phyloP scores from a whole-genome alignment of 1,284 basidiomycete genomes.

The Tilletia horrida region DNA sequence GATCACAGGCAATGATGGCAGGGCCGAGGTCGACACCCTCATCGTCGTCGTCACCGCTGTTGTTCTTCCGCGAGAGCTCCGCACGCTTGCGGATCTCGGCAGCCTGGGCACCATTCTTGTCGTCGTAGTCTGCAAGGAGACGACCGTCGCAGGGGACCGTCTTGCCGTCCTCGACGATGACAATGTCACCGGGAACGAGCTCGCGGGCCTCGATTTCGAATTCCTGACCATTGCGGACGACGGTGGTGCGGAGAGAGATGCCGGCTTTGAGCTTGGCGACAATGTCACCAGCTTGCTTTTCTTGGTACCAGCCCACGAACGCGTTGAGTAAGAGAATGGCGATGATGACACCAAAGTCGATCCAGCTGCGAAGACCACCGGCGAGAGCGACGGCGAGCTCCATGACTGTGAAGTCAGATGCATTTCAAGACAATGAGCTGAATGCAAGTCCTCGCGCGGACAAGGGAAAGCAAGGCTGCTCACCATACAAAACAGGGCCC shows the following conservation, averaged over 20 bases:
- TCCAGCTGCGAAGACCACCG: constrained; percentile 94
- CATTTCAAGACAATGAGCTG: not conserved
- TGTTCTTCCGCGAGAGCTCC: constrained; percentile 44
- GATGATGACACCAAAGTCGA: constrained; percentile 95
- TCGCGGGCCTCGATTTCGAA: constrained; percentile 79
- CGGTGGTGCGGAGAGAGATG: constrained; percentile 91
- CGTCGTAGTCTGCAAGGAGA: constrained; percentile 70
- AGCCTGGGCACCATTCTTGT: constrained; percentile 77
- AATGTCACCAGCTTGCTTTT: constrained; percentile 92
- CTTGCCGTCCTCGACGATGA: constrained; percentile 96
- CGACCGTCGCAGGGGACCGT: constrained; percentile 93
- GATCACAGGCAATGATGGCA: constrained; percentile 65
- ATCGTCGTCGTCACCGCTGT: constrained; percentile 55
- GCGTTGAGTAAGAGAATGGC: constrained; percentile 91
- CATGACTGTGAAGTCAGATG: too few species aligned
- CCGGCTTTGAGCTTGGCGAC: constrained; percentile 99
- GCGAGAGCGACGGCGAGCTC: constrained; percentile 94
- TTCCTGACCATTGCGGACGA: constrained; percentile 79
- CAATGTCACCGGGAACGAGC: constrained; percentile 88
- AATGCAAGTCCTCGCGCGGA: too few species aligned
- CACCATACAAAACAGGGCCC: constrained; percentile 55
- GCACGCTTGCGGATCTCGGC: constrained; percentile 51
- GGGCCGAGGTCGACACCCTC: constrained; percentile 59
- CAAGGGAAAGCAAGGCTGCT: constrained; percentile 7
- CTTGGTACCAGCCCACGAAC: constrained; percentile 95